These are phyloP conservation scores for Byssochlamys sp. DNA, from an alignment of 2,329 filamentous ascomycete species.

Conservation along the genomic window DNA sequence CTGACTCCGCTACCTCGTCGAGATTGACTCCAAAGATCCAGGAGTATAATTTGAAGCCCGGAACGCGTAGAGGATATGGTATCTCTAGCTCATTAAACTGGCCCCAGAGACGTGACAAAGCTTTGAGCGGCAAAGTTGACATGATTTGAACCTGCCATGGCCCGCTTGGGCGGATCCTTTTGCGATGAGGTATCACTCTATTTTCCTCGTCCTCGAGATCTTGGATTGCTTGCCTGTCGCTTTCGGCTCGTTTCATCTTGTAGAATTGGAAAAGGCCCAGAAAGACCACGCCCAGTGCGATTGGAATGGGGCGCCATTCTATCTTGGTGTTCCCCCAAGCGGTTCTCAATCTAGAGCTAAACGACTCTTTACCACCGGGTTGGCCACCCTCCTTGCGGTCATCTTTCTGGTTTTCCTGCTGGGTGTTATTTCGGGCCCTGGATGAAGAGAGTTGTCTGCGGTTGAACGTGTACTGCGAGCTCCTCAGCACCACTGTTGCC, in stretches of 20 bases:
- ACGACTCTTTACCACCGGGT: slow-evolving; percentile 41
- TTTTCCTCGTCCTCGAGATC: slow-evolving; percentile 28
- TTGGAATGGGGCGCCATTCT: slow-evolving; percentile 83
- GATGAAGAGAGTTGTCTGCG: slow-evolving; percentile 28
- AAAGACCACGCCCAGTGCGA: slow-evolving; percentile 75
- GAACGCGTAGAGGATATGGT: slow-evolving; percentile 76
- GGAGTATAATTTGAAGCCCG: slow-evolving; percentile 84
- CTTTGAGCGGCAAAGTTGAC: slow-evolving; percentile 85
- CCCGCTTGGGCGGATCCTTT: slow-evolving; percentile 66
- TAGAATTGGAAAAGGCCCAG: slow-evolving; percentile 77
- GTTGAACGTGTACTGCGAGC: slow-evolving; percentile 19
- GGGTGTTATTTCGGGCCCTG: slow-evolving; percentile 23
- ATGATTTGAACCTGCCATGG: slow-evolving; percentile 92
- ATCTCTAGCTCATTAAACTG: slow-evolving; percentile 82
- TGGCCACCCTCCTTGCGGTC: slow-evolving; percentile 30
- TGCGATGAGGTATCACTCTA: slow-evolving; percentile 40
- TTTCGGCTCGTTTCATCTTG: slow-evolving; percentile 51
- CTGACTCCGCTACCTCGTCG: slow-evolving; percentile 74
- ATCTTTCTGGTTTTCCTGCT: slow-evolving; percentile 15
- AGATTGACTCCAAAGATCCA: slow-evolving; percentile 87
- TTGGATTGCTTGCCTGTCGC: slow-evolving; percentile 40
- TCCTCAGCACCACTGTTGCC: slow-evolving; percentile 21
- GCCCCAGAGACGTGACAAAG: slow-evolving; percentile 80
- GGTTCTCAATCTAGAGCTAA: slow-evolving; percentile 46
- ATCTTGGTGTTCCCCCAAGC: slow-evolving; percentile 57